Evolutionary conservation across 2,329 filamentous ascomycete species (phyloP), one percentile per base, ranked within the genome.

Genomic region (Sporothrix variecibatus): DNA sequence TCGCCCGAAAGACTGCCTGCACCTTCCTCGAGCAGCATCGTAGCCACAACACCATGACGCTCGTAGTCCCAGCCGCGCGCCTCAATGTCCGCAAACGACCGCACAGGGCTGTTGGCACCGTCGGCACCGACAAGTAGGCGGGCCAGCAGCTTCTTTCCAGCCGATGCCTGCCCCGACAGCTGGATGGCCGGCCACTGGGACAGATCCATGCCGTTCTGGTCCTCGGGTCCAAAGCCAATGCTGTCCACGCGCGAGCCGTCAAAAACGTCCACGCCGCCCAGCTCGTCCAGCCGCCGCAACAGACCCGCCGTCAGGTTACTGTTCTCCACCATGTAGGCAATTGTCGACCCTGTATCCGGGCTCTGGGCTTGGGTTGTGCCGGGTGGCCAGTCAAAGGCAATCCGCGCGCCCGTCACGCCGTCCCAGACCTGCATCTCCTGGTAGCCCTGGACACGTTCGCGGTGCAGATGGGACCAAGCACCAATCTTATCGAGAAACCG

Each of bases 341-440:
- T 94, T 1, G 90, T 93, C 75, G 86, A 88, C 80, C 85, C 74
- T 23, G 75, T 78, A 46, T 75, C 75, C 11, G 71, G 80, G 67
- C 82, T 81, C 75, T 77, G 75, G 79, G 82, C 81, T 75, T 77
- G 76, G 79, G 86, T 85, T 51, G 84, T 81, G 60, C 80, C 81
- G 5, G 84, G 84, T 28, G 83, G 83, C 92, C 91, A 93, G 83
- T 96, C 93, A 82, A 99, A 99, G 78, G 94, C 92, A 81, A 99
- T 96, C 78, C 91, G 90, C 49, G 94, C 93, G 75, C 91, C 94
- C 56, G 93, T 93, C 73, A 97, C 90, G 76, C 95, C 97, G 82
- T 99, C 96, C 96, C 97, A 99, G 43, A 98, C 96, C 82, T 97
- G 93, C 96, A 99, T 99, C 79, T 95, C 93, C 75, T 97, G 91